These are phyloP conservation scores for Hygrocybe punicea DNA, from an alignment of 768 basidiomycete genomes.

Conservation along the genomic window DNA sequence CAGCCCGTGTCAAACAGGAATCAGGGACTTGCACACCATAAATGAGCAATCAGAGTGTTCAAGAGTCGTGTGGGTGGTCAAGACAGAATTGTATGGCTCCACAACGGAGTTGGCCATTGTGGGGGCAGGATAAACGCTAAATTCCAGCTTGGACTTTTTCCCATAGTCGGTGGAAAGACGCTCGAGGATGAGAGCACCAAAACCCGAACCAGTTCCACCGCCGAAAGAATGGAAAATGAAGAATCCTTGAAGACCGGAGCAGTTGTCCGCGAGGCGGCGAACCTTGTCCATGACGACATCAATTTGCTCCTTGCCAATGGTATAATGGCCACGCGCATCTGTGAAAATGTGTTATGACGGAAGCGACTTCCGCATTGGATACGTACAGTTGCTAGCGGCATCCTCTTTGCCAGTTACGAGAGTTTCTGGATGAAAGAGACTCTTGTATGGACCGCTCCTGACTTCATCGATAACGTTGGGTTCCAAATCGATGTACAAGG, in stretches of 20 bases:
- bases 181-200: slow-evolving; percentile 96
- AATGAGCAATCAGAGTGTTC: slow-evolving; percentile 99
- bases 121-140: slow-evolving; percentile 95
- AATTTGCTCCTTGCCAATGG: slow-evolving; percentile 97
- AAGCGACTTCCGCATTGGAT: slow-evolving; percentile 1
- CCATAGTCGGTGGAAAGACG: slow-evolving; percentile 97
- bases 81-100: slow-evolving; percentile 96
- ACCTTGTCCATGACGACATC: slow-evolving; percentile 97
- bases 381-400: slow-evolving; percentile 95
- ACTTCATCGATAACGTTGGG: slow-evolving; percentile 98
- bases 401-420: slow-evolving; percentile 99
- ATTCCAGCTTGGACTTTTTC: slow-evolving; percentile 99
- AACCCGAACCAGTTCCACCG: slow-evolving; percentile 98
- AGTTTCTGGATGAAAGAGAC: slow-evolving; percentile 98
- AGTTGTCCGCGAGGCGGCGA: slow-evolving; percentile 95
- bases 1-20: not conserved
- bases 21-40: slow-evolving; percentile 61
- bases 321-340: slow-evolving; percentile 99
- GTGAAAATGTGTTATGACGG: not conserved
- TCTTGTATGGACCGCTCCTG: slow-evolving; percentile 90
- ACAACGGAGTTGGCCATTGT: slow-evolving; percentile 94
- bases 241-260: slow-evolving; percentile 97
- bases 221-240: slow-evolving; percentile 99
- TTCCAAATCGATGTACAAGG: slow-evolving; percentile 95
- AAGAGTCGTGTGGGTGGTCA: slow-evolving; percentile 97